Conservation (phyloP, 2,329 filamentous ascomycete genomes). For the Monosporascus cannonballus region DNA sequence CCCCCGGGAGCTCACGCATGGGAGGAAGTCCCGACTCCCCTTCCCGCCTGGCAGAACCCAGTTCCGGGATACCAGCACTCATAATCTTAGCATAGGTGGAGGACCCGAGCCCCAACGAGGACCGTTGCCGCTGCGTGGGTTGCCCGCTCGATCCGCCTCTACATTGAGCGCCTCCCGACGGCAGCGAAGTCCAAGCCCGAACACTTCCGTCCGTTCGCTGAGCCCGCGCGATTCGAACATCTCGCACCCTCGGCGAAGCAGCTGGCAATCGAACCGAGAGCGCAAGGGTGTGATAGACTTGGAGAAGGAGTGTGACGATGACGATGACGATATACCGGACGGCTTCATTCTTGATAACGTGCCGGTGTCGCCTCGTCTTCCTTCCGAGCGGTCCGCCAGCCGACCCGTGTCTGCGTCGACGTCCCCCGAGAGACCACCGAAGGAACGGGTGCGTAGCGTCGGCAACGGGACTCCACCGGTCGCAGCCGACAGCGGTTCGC, state of each 20-base stretch:
- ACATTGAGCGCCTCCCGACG: constrained; percentile 33
- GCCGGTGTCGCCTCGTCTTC: constrained; percentile 68
- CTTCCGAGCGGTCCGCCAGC: constrained; percentile 48
- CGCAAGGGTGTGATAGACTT: constrained; percentile 65
- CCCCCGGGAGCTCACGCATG: constrained; percentile 26
- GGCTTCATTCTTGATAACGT: constrained; percentile 77
- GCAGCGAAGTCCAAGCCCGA: constrained; percentile 47
- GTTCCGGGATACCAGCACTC: constrained; percentile 39
- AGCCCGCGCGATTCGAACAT: constrained; percentile 37
- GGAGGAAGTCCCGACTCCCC: constrained; percentile 32
- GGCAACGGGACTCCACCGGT: constrained; percentile 60
- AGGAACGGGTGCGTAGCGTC: constrained; percentile 47
- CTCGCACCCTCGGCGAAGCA: constrained; percentile 49
- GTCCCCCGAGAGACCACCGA: constrained; percentile 46
- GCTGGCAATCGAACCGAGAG: constrained; percentile 62
- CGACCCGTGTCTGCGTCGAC: constrained; percentile 46
- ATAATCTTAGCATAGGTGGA: constrained; percentile 27
- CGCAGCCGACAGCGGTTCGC: constrained; percentile 52
- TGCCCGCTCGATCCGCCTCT: constrained; percentile 33
- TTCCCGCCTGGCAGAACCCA: constrained; percentile 41
- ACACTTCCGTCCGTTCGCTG: constrained; percentile 30
- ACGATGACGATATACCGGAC: constrained; percentile 75
- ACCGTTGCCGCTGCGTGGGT: constrained; percentile 26
- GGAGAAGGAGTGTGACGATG: constrained; percentile 70
- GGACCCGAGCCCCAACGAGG: constrained; percentile 23